Conservation (phyloP, 148 eudicot species). For the Rhododendron henanense region DNA sequence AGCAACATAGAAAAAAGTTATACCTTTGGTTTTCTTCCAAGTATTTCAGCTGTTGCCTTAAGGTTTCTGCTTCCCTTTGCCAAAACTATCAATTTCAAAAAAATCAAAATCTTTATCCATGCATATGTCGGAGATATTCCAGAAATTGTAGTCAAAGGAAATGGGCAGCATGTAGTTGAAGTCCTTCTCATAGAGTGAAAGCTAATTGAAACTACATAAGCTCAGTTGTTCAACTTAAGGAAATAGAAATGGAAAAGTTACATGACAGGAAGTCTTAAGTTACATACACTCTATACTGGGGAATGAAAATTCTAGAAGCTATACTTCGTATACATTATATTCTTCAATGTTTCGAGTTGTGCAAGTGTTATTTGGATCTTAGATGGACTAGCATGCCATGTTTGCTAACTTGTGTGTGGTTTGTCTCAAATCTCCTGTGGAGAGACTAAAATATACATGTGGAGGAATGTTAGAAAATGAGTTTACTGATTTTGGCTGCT, state of each 20-base stretch:
- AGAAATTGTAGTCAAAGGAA: neutral
- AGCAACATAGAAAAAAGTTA: neutral
- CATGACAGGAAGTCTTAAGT: neutral
- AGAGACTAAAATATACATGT: neutral
- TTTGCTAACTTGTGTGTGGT: neutral
- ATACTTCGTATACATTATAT: neutral
- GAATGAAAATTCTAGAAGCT: neutral
- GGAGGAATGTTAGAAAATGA: neutral
- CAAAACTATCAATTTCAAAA: neutral
- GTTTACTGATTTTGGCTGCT: neutral
- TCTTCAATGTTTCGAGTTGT: neutral
- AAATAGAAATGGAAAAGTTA: neutral
- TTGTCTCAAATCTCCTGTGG: neutral
- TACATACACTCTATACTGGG: neutral
- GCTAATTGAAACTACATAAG: neutral
- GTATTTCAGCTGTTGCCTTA: neutral
- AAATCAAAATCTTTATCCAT: neutral
- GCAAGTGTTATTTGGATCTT: neutral
- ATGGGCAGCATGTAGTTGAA: neutral
- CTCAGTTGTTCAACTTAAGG: neutral
- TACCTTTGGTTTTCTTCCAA: neutral
- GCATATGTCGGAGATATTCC: neutral
- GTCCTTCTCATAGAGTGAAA: neutral
- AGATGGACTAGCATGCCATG: neutral
- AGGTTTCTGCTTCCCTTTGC: neutral